Evolutionary conservation across 345 rosid species (phyloP), one percentile per base, ranked within the genome.

Genomic region (Citropsis articulata): DNA sequence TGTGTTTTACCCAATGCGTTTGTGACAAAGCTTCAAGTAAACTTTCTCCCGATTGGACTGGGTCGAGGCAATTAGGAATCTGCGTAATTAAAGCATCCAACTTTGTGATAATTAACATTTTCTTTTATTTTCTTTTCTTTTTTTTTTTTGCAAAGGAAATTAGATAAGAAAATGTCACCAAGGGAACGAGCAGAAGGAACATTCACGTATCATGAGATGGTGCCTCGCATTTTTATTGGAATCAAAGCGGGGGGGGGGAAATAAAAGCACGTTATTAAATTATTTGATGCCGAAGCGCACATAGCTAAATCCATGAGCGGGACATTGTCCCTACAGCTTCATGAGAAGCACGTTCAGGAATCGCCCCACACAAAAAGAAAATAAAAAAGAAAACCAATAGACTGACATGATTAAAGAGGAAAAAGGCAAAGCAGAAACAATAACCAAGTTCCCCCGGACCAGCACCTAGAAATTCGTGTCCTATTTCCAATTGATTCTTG

Each of bases 261-360:
- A 22, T 16, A 18, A 13, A 30, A 71, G 24, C 62, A 53, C 62
- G 28, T 38, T 19, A 30, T 48, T 53, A 30, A 53, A 71, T 71
- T 71, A 50, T 28, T 53, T 53, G 27, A 18, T 53, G 50, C 50
- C 7, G 21, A 28, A 7, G 4, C 45, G 60, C 38, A 14, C 69
- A 6, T 0, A 45, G 24, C 9, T 48, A 36, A 18, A 40, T 4
- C 13, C 9, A 61, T 50, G 62, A 64, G 76, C 72, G n/a, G 66
- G n/a, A n/a, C 83, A 19, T 40, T 56, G 88, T 86, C 31, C 90
- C 89, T 85, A 86, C 88, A 48, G 48, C 69, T 90, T 90, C 85
- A 87, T 87, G 89, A 84, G 64, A 81, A 30, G 81, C 93, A 90
- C 93, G 90, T 88, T 87, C 79, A 35, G 42, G 33, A 66, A 82